Evolutionary conservation across 495 filamentous ascomycete species (phyloP), one percentile per base, ranked within the genome.

Genomic region (Echria macrotheca): DNA sequence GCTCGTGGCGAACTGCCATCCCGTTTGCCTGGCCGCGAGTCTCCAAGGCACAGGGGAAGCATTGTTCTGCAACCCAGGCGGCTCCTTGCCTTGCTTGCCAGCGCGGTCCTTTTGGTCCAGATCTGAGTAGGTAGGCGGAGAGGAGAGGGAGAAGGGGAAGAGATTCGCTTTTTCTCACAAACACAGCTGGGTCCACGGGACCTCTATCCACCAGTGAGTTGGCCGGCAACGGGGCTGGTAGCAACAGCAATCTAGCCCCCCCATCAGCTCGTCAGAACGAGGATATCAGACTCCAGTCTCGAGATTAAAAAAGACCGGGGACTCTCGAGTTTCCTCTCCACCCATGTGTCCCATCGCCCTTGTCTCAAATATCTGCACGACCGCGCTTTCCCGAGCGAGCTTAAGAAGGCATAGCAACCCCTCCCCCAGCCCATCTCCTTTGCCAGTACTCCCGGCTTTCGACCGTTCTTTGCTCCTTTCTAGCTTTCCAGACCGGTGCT

Each of bases 301-400:
- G 32, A 49, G 49, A 52, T 50, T 56, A 50, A 57, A 64, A 64
- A 49, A 55, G 56, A 57, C 59, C 46, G 29, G 55, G 52, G 54
- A 54, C 49, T 46, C 44, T 64, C 52, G 51, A 62, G 39, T 60
- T 44, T 31, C 28, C 51, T 53, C 58, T 47, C 57, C 59, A 49
- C 50, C 55, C 57, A 56, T 57, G 52, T 62, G 48, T 50, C 48
- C 54, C 57, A 53, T 55, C 28, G 55, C 55, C 44, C 47, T 58
- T 66, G 63, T 64, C 63, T 66, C 59, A 64, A 60, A 66, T 25
- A 47, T 49, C 56, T 64, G 63, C 63, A 49, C 59, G 49, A 66
- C 63, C 49, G 23, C 44, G 33, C 45, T 45, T 44, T 38, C 37
- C 49, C 38, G 42, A 44, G 32, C 36, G 50, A 45, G 36, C 40